Percentiles rank a stretch among this genome's conserved stretches.
Evolutionary conservation across 1,284 basidiomycete genomes (phyloP).

Genomic region (Heterobasidion parviporum): DNA sequence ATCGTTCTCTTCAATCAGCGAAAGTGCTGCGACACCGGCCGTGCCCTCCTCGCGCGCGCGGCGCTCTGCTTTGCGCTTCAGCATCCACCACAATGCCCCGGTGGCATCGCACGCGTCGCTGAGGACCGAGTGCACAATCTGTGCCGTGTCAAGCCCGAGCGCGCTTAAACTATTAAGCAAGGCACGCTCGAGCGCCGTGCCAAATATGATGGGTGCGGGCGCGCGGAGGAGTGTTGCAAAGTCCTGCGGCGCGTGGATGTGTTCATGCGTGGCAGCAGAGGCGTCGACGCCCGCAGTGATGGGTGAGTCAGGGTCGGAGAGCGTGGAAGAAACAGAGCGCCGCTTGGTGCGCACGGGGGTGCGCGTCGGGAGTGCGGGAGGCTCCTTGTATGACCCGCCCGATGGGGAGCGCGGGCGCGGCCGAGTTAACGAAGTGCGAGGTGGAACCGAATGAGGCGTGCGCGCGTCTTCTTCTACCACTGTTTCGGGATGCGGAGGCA

Average conservation of each 20-base stretch:
- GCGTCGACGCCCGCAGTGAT: constrained; percentile 32
- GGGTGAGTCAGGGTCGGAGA: constrained; percentile 52
- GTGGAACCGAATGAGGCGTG: constrained; percentile 9
- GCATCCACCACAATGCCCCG: constrained; percentile 95
- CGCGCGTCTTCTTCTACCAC: constrained; percentile 36
- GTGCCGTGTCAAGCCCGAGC: constrained; percentile 89
- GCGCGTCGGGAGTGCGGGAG: constrained; percentile 59
- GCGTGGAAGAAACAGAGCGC: constrained; percentile 81
- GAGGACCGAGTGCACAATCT: constrained; percentile 89
- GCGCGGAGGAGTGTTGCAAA: constrained; percentile 68
- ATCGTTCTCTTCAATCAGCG: constrained; percentile 10
- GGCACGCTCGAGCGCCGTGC: constrained; percentile 74
- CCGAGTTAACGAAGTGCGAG: constrained; percentile 15
- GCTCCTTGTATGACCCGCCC: constrained; percentile 26
- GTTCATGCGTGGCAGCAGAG: constrained; percentile 15
- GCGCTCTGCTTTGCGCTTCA: constrained; percentile 74
- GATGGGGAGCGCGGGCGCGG: constrained; percentile 13
- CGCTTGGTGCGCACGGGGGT: constrained; percentile 94
- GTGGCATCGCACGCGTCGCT: constrained; percentile 90
- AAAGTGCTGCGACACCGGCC: not conserved
- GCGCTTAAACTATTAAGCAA: constrained; percentile 69
- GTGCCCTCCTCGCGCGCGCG: constrained; percentile 38
- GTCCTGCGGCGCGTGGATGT: constrained; percentile 36
- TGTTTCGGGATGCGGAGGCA: constrained; percentile 26
- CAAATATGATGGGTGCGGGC: constrained; percentile 76